Evolutionary conservation across 768 basidiomycete genomes (phyloP).

Genomic region (Clavaria fumosa): DNA sequence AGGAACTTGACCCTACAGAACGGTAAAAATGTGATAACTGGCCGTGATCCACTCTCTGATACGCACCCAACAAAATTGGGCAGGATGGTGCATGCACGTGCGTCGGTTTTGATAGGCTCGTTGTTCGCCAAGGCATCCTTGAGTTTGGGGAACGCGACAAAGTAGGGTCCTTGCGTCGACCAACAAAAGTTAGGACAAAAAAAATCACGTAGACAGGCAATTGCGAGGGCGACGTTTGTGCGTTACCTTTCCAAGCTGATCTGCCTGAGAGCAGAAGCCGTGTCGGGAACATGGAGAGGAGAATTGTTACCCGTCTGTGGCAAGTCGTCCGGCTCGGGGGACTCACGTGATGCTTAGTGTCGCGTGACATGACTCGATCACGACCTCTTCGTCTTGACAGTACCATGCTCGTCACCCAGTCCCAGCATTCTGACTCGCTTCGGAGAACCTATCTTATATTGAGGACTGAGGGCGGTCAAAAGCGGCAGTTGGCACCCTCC

Average conservation of each 20-base stretch:
- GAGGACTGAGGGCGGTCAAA: too few relatives aligned
- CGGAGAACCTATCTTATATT: too few relatives aligned
- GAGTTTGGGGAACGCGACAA: constrained; percentile 84
- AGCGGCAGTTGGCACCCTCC: too few relatives aligned
- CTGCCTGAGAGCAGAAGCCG: constrained; percentile 45
- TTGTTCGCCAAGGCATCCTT: constrained; percentile 67
- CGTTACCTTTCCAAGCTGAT: constrained; percentile 77
- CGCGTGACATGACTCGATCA: too few relatives aligned
- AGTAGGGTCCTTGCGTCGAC: constrained; percentile 76
- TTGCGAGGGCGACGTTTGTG: background rate
- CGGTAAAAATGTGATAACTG: background rate
- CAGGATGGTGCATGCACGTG: constrained; percentile 80
- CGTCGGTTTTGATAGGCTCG: constrained; percentile 77
- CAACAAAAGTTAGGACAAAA: too few relatives aligned
- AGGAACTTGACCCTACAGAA: constrained; percentile 59
- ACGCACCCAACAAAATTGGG: constrained; percentile 91
- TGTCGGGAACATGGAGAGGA: constrained; percentile 42
- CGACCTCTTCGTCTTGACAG: too few relatives aligned
- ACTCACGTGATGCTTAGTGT: background rate
- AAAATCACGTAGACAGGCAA: background rate
- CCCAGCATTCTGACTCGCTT: too few relatives aligned
- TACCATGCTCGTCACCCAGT: too few relatives aligned
- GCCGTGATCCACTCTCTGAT: background rate
- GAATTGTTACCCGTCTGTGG: constrained; percentile 8
- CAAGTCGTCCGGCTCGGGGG: background rate